A percentile compares a stretch with the other conserved stretches of the same genome.
These are phyloP conservation scores for Cornus kousa DNA, from an alignment of 148 eudicot species.

Conservation along the genomic window DNA sequence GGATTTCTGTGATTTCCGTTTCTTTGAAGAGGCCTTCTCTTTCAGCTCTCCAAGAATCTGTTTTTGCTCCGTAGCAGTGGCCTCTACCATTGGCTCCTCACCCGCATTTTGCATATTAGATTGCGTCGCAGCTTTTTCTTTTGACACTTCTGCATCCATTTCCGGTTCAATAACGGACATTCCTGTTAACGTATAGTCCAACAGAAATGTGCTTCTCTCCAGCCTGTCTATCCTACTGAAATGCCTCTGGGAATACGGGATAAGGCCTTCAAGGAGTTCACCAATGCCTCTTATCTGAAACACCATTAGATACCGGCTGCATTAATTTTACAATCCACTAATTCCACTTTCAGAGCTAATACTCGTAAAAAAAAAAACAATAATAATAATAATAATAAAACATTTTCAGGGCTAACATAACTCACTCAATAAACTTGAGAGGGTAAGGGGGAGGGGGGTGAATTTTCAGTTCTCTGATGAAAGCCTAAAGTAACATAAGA, in stretches of 20 bases:
- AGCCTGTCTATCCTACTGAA: constrained; percentile 85
- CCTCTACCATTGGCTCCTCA: constrained; percentile 15
- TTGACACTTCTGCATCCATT: constrained; percentile 15
- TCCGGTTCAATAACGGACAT: constrained; percentile 95
- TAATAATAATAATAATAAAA: no score
- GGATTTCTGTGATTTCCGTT: constrained; percentile 56
- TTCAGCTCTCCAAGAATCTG: constrained; percentile 14
- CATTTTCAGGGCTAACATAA: background rate
- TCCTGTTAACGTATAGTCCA: constrained; percentile 78
- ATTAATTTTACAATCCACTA: background rate
- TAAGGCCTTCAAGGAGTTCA: constrained; percentile 92
- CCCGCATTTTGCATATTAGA: constrained; percentile 10
- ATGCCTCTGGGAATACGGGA: constrained; percentile 90
- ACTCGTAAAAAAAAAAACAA: no score
- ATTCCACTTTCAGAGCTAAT: background rate
- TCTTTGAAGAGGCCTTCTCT: constrained; percentile 45
- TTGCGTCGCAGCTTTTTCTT: constrained; percentile 3
- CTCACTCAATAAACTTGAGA: background rate
- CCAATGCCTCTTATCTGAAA: constrained; percentile 75
- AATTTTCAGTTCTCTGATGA: background rate
- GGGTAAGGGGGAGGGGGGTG: background rate
- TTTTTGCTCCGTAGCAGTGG: constrained; percentile 10
- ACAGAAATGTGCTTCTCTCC: constrained; percentile 77
- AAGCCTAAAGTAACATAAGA: background rate
- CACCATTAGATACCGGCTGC: background rate